Conservation (phyloP, 495 filamentous ascomycete species). For the Xylaria curta region DNA sequence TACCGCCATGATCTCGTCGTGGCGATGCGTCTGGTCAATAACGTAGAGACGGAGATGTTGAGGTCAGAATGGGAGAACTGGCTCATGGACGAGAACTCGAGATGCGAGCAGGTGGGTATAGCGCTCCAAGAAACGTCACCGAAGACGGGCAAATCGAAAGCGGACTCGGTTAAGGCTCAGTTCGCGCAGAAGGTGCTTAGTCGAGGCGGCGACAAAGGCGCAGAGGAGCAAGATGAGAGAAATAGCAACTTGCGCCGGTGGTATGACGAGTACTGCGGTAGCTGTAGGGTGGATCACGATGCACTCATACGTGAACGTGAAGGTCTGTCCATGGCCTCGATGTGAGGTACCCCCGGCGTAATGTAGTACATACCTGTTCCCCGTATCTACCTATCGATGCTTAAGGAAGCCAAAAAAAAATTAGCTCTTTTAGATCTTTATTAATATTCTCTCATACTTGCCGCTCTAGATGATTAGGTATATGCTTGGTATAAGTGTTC, state of each 20-base stretch:
- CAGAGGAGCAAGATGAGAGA: slow-evolving; percentile 39
- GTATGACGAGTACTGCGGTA: slow-evolving; percentile 76
- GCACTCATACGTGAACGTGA: slow-evolving; percentile 39
- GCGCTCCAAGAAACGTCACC: slow-evolving; percentile 45
- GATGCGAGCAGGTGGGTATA: slow-evolving; percentile 69
- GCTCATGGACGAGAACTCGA: slow-evolving; percentile 72
- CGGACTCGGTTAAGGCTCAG: slow-evolving; percentile 25
- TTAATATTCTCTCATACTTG: neutral
- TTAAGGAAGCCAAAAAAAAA: neutral
- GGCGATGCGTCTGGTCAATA: slow-evolving; percentile 87
- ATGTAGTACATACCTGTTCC: no score
- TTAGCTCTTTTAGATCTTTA: neutral
- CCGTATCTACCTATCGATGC: neutral
- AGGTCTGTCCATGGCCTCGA: slow-evolving; percentile 29
- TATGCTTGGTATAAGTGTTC: neutral
- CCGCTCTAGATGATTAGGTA: neutral
- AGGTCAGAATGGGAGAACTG: slow-evolving; percentile 90
- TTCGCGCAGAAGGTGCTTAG: slow-evolving; percentile 35
- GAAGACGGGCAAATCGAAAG: slow-evolving; percentile 34
- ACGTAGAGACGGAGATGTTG: slow-evolving; percentile 83
- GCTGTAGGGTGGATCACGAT: slow-evolving; percentile 68
- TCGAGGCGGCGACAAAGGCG: slow-evolving; percentile 30
- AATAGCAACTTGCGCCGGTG: slow-evolving; percentile 63
- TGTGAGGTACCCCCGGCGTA: neutral
- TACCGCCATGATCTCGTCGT: slow-evolving; percentile 94